These are phyloP conservation scores for Ceratobasidium sp. DNA, from an alignment of 1,284 basidiomycete genomes.

Conservation along the genomic window DNA sequence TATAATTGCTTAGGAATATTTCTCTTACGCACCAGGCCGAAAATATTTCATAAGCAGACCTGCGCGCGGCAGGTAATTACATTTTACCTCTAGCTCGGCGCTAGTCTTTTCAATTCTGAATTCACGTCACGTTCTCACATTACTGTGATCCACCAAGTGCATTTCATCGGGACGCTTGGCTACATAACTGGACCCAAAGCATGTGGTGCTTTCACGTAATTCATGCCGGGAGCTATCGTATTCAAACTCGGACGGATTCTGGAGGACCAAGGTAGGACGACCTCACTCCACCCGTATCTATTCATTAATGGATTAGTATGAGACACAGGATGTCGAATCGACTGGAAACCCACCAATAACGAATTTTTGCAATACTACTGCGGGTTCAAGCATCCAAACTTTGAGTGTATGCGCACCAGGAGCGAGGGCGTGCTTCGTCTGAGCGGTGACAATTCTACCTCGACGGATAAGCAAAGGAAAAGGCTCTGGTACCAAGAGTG, in stretches of 20 bases:
- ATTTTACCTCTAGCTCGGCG: slow-evolving; percentile 53
- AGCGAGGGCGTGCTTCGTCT: slow-evolving; percentile 59
- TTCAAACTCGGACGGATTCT: slow-evolving; percentile 62
- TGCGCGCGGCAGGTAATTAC: slow-evolving; percentile 51
- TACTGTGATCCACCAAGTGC: too few relatives aligned
- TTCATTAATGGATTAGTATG: slow-evolving; percentile 3
- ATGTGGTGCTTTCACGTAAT: too few relatives aligned
- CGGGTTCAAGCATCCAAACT: slow-evolving; percentile 71
- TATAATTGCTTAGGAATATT: slow-evolving; percentile 11
- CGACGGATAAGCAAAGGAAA: neutral
- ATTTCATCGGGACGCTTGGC: neutral
- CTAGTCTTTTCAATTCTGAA: slow-evolving; percentile 64
- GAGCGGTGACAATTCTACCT: slow-evolving; percentile 58
- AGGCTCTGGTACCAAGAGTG: neutral
- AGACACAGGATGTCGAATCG: neutral
- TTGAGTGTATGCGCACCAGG: slow-evolving; percentile 71
- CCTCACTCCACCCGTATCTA: slow-evolving; percentile 68
- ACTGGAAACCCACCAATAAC: slow-evolving; percentile 63
- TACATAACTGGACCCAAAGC: too few relatives aligned
- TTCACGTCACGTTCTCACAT: slow-evolving; percentile 12
- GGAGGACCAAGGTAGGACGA: slow-evolving; percentile 72
- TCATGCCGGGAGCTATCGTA: neutral
- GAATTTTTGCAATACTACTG: slow-evolving; percentile 72
- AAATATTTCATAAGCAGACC: slow-evolving; percentile 47
- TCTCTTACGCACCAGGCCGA: slow-evolving; percentile 52